These are phyloP conservation scores for Diaporthe eres DNA, from an alignment of 2,329 filamentous ascomycete species.

Conservation along the genomic window DNA sequence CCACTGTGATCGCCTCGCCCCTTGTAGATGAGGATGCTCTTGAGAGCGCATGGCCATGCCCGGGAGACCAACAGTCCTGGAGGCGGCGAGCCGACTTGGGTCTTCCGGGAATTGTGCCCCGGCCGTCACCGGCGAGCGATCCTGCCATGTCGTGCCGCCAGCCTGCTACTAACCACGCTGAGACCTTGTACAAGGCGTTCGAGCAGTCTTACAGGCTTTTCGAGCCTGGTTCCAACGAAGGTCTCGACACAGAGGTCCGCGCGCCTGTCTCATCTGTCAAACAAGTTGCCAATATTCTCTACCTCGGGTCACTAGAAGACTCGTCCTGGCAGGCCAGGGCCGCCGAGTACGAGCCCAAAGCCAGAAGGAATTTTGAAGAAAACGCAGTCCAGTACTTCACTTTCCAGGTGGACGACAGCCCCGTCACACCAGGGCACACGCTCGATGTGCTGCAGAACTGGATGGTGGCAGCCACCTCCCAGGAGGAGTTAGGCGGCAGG, in stretches of 20 bases:
- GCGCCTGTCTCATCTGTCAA: not conserved
- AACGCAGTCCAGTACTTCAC: not conserved
- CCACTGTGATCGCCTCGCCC: not conserved
- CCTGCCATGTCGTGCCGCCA: too few species aligned
- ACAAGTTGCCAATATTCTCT: conserved; percentile 15
- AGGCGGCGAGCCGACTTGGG: conserved; percentile 11
- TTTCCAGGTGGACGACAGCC: not conserved
- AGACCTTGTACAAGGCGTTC: conserved; percentile 1
- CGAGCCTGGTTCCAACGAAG: not conserved
- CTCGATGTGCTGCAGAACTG: conserved; percentile 8
- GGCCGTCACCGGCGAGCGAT: not conserved
- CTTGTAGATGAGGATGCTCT: conserved; percentile 8
- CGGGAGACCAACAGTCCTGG: not conserved
- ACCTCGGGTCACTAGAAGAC: not conserved
- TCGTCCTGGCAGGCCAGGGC: not conserved
- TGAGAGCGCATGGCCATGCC: not conserved
- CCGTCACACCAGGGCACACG: conserved; percentile 4
- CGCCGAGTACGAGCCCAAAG: not conserved
- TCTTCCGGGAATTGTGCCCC: not conserved
- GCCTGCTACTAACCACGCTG: not conserved
- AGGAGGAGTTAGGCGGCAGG: not conserved
- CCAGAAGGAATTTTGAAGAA: not conserved
- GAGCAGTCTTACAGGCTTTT: conserved; percentile 1
- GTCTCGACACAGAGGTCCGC: not conserved
- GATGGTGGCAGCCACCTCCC: conserved; percentile 4